Base-by-base conservation (phyloP, 805 yeast genomes). In the Huiozyma naganishii region DNA sequence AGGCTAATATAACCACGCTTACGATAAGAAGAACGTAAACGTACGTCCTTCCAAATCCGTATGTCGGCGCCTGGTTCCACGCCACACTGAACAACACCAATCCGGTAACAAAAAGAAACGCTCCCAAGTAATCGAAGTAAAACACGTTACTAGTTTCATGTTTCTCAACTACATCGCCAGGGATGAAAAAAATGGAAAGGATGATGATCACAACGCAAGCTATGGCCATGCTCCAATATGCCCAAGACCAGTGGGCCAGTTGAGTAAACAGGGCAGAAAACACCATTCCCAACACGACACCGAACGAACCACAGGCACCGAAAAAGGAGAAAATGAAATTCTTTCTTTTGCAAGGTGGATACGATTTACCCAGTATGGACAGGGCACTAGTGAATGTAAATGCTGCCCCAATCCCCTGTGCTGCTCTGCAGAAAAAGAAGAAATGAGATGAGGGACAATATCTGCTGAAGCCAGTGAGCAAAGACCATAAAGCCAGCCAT, bases 41-140 rank as follows among this genome's bases (percentile, higher is more conserved):
- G 49, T 79, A 79, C 1, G 76, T 67, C 0, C 54, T 53, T 7
- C 57, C 49, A 84, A 85, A 81, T 13, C 85, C 83, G 3, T 65
- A 77, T 3, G 71, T 69, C 0, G 86, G 83, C 4, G 79, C 86
- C 54, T 81, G 83, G 49, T 76, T 79, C 77, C 83, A 76, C 3
- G 74, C 73, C 48, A 79, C 74, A 48, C 76, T 78, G 56, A 81
- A 64, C 36, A 81, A 58, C 2, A 78, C 65, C 37, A 81, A 62
- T 0, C 81, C 83, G 3, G 61, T 42, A 4, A 79, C 68, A 1
- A 83, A 85, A 5, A 72, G 52, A 0, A 66, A 17, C 0, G 77
- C 66, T 6, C 83, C 83, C 4, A 56, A 41, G 42, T 60, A 59
- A 52, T 74, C 77, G 42, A 42, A 50, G 17, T 41, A 29, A 36